Conservation (phyloP, 2,329 filamentous ascomycete genomes). For the Xylaria sp. region DNA sequence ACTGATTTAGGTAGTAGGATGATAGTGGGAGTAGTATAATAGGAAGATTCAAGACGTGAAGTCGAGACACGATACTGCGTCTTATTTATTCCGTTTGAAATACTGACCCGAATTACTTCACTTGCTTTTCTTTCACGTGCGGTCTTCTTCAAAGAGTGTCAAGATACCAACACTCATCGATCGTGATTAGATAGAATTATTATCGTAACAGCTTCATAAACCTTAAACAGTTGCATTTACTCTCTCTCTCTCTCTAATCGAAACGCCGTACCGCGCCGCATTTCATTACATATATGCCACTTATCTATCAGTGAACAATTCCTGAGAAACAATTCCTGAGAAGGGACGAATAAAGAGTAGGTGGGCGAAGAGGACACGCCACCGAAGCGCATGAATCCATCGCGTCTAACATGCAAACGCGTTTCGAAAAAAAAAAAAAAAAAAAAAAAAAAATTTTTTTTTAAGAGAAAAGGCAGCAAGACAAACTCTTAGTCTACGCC, state of each 20-base stretch:
- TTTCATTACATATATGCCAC: constrained; percentile 6
- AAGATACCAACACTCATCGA: no score
- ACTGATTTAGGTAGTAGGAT: neutral
- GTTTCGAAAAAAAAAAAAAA: neutral
- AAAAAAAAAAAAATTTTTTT: no score
- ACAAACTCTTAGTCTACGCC: neutral
- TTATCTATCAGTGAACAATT: neutral
- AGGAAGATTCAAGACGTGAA: neutral
- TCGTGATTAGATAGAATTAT: neutral
- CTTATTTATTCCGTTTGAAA: no score
- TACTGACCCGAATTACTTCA: no score
- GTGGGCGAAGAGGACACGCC: neutral
- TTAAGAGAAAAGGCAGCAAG: no score
- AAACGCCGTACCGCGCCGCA: constrained; percentile 14
- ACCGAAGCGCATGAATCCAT: neutral
- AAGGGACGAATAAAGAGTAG: neutral
- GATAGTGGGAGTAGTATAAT: neutral
- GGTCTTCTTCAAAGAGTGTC: no score
- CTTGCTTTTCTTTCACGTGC: no score
- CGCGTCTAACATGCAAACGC: neutral
- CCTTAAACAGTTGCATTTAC: constrained; percentile 1
- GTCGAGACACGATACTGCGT: no score
- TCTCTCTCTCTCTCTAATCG: neutral
- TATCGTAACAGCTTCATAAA: neutral
- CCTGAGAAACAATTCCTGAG: no score